Base-by-base conservation (phyloP, 495 filamentous ascomycete genomes). In the Penicillium alfredii region DNA sequence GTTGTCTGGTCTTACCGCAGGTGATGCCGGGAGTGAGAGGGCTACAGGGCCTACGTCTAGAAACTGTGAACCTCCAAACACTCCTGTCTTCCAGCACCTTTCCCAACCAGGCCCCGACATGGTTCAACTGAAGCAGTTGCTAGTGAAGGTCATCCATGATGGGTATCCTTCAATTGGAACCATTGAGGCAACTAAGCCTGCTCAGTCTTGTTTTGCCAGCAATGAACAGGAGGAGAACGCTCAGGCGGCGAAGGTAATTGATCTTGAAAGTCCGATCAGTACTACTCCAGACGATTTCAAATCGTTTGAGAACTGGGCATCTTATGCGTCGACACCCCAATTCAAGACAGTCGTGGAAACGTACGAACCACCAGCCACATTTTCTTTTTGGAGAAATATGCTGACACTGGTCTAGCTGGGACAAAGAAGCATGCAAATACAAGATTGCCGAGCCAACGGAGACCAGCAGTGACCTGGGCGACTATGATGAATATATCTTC, bases 401-500 rank as follows among this genome's bases (percentile, higher is more conserved):
- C 39, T 51, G 40, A 50, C 37, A 20, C 11, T 12, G 31, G 21
- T 48, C 15, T 49, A 55, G 51, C 11, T 51, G 34, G 51, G 47
- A 55, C 44, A 55, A 53, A 53, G 45, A 48, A 23, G 34, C 44
- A 24, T 47, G 41, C 25, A 55, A 44, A 55, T 55, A 55, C 44
- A 55, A 45, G 35, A 46, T 41, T 10, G 32, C 23, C 12, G 39
- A 51, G 27, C 29, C 39, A 22, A 26, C 22, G 12, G 40, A 40
- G 27, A 51, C 39, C n/a, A 31, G 44, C 23, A 40, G 12, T 40
- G 40, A 16, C 23, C 39, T 30, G 27, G 46, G 52, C 15, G 41
- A 52, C 21, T 45, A 48, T 25, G 47, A 47, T 36, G 34, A 52
- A 32, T 55, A 55, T 44, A 35, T 41, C 40, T 55, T 57, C 17